Percentiles rank a stretch among this genome's conserved stretches.
phyloP scores from a whole-genome alignment of 495 filamentous ascomycete genomes.

The Xylaria curta region DNA sequence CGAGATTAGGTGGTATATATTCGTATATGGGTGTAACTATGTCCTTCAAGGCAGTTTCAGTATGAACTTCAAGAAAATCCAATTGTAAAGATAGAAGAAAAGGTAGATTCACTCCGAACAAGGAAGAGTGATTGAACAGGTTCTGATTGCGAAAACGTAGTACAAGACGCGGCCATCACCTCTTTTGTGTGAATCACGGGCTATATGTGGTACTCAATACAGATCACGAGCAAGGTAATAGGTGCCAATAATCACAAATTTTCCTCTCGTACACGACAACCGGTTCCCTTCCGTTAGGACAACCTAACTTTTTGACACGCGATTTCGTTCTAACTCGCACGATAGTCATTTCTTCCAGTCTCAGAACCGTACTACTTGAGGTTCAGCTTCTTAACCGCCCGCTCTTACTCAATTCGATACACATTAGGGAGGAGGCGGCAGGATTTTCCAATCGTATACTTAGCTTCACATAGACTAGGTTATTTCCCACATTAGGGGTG shows the following conservation, averaged over 20 bases:
- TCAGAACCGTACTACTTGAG: not conserved
- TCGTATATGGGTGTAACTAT: not conserved
- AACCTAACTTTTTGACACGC: not conserved
- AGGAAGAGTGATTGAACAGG: not conserved
- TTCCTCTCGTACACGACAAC: not conserved
- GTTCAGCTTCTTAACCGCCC: not conserved
- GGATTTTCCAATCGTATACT: not conserved
- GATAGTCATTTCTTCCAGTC: not conserved
- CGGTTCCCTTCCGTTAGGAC: not conserved
- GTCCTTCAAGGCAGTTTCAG: no score
- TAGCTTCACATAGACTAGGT: not conserved
- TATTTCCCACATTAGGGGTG: not conserved
- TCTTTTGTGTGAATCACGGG: slow-evolving; percentile 2
- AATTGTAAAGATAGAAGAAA: not conserved
- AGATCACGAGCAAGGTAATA: not conserved
- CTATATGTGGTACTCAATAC: not conserved
- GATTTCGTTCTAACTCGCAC: not conserved
- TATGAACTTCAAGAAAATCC: not conserved
- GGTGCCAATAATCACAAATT: not conserved
- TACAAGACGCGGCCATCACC: not conserved
- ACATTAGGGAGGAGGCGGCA: not conserved
- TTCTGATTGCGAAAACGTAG: not conserved
- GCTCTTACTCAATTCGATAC: not conserved
- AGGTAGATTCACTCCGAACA: not conserved
- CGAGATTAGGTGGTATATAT: not conserved